Evolutionary conservation across 2,329 filamentous ascomycete genomes (phyloP), one percentile per base, ranked within the genome.

Genomic region (Arthrobotrys conoides): DNA sequence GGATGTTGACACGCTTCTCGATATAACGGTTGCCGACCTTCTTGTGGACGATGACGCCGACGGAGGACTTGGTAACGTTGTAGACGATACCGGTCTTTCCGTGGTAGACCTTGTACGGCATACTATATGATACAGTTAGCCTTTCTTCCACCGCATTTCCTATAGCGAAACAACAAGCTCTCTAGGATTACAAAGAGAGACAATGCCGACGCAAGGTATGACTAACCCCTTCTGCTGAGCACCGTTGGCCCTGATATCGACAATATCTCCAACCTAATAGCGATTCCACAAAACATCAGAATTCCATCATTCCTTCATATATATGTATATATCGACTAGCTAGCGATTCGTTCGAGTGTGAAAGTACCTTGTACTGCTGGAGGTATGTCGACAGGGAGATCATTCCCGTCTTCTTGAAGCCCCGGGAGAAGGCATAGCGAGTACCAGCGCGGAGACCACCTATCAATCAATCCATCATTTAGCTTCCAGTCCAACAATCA

Each of bases 1-100:
- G 93, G 88, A 99, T 90, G 91, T 97, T 98, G 89, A 99, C 91
- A 87, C 96, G 95, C 94, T 99, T 99, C 93, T 99, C 96, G 87
- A 99, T 90, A 91, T 97, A 99, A 85, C 95, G 93, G 92, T 98
- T 96, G 88, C 94, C 94, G 86, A 99, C 96, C 87, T 96, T 93
- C 91, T 97, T 97, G 92, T 97, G 95, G 88, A 99, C 93, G 88
- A 99, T 97, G 87, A 99, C 92, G 85, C 96, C 96, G 86, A 99
- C 94, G 82, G 96, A 93, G 84, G 90, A 92, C 91, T 97, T 97
- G 88, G 95, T 96, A 84, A 99, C 96, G 90, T 99, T 99, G 93
- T 97, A 97, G 88, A 97, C 88, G 84, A 97, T 93, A 86, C 94
- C 94, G 82, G 94, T 97, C 93, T 98, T 98, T 85, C 95, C 96